phyloP scores from a whole-genome alignment of 495 filamentous ascomycete species.

The Neurospora tetraspora region DNA sequence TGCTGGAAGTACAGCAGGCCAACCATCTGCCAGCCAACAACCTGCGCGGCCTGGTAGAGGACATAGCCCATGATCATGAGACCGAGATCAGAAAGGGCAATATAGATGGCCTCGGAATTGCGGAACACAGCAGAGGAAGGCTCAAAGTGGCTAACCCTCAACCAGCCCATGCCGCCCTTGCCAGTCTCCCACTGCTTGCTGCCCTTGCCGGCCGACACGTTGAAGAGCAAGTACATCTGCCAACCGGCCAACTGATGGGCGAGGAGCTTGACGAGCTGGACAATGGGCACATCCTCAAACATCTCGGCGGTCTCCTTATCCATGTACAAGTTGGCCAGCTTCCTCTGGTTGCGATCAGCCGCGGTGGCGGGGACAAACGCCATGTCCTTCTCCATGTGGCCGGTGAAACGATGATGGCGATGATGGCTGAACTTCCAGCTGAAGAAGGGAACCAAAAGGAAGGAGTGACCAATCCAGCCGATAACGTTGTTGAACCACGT shows the following conservation, averaged over 20 bases:
- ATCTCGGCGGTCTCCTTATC: conserved; percentile 53
- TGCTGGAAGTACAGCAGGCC: conserved; percentile 84
- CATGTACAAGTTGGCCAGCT: conserved; percentile 46
- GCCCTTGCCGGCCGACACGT: conserved; percentile 84
- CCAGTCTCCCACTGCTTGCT: conserved; percentile 58
- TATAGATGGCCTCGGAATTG: conserved; percentile 73
- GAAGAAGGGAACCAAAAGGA: conserved; percentile 77
- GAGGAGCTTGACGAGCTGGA: conserved; percentile 60
- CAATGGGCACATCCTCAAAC: conserved; percentile 84
- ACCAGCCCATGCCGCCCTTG: conserved; percentile 51
- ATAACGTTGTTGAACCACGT: conserved; percentile 72
- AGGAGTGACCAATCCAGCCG: conserved; percentile 73
- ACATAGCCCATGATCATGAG: conserved; percentile 46
- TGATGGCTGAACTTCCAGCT: conserved; percentile 91
- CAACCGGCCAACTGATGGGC: conserved; percentile 83
- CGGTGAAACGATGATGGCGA: conserved; percentile 92
- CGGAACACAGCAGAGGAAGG: conserved; percentile 84
- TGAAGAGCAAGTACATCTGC: conserved; percentile 73
- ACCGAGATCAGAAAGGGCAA: conserved; percentile 75
- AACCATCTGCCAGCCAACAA: conserved; percentile 74
- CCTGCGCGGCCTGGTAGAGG: conserved; percentile 50
- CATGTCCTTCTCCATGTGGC: conserved; percentile 94
- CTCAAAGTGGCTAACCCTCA: conserved; percentile 89
- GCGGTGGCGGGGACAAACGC: conserved; percentile 85
- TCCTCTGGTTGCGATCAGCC: conserved; percentile 54